A percentile compares a stretch with the other conserved stretches of the same genome.
phyloP scores from a whole-genome alignment of 805 yeast species.

The Yarrowia sp. region DNA sequence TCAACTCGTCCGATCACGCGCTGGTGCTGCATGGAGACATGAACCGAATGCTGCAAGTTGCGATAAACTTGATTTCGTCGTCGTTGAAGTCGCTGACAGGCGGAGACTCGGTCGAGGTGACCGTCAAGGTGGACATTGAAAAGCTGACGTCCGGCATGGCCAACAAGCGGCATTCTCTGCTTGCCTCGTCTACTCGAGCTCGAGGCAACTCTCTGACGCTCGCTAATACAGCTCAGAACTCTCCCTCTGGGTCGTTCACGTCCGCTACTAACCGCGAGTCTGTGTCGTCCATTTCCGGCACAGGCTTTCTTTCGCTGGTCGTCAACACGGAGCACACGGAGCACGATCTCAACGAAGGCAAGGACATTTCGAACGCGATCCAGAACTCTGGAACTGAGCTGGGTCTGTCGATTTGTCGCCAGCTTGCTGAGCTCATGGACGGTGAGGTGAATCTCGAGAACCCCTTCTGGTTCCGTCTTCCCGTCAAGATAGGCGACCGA shows the following conservation, averaged over 20 bases:
- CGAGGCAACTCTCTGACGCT: neutral
- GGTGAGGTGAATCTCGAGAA: constrained; percentile 70
- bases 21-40: constrained; percentile 82
- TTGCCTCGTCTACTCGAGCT: neutral
- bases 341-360: constrained; percentile 21
- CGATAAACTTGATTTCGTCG: constrained; percentile 89
- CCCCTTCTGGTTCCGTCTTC: constrained; percentile 20
- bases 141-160: neutral
- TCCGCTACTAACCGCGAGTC: neutral
- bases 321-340: constrained; percentile 17
- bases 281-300: neutral
- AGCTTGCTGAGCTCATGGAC: constrained; percentile 85
- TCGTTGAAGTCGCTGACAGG: constrained; percentile 90
- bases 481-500: constrained; percentile 2
- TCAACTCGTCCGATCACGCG: constrained; percentile 31
- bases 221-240: neutral
- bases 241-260: neutral
- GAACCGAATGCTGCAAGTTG: constrained; percentile 83
- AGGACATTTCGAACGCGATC: constrained; percentile 13
- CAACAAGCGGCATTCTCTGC: neutral
- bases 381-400: constrained; percentile 72
- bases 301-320: neutral
- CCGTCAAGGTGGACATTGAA: neutral
- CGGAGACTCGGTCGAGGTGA: constrained; percentile 65
- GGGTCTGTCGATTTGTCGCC: constrained; percentile 86